A percentile compares a stretch with the other conserved stretches of the same genome.
phyloP scores from a whole-genome alignment of 768 basidiomycete genomes.

The Auricularia sp. region DNA sequence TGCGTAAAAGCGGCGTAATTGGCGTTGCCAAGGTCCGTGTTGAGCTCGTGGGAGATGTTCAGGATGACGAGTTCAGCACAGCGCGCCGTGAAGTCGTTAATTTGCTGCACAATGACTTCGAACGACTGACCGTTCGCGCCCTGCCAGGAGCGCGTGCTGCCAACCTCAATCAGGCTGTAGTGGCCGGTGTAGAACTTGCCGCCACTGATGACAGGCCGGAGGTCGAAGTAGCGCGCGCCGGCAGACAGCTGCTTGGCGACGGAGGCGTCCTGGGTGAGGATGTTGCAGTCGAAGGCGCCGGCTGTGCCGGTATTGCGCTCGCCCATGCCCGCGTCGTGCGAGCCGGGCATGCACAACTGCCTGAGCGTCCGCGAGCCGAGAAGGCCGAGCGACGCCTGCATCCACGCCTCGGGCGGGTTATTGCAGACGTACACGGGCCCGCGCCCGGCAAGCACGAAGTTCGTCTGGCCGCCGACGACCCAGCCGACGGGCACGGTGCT shows the following conservation, averaged over 20 bases:
- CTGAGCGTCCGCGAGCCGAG: background rate
- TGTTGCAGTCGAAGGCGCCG: background rate
- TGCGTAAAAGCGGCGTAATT: background rate
- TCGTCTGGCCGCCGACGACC: background rate
- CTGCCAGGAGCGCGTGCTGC: background rate
- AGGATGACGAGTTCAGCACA: background rate
- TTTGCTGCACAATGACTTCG: background rate
- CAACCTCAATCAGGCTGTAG: background rate
- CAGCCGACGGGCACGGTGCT: background rate
- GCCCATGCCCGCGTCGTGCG: background rate
- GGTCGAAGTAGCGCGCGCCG: background rate
- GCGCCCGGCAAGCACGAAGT: background rate
- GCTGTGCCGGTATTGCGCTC: background rate
- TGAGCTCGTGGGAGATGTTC: background rate
- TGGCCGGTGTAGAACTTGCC: background rate
- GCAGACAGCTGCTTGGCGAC: background rate
- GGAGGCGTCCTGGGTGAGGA: background rate
- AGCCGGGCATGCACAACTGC: slow-evolving; percentile 1
- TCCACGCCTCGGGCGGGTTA: background rate
- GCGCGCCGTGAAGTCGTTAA: background rate
- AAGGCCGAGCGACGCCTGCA: background rate
- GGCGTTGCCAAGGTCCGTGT: background rate
- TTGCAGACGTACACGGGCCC: background rate
- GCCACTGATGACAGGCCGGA: background rate
- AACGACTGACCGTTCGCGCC: background rate